These are phyloP conservation scores for Coniella lustricola DNA, from an alignment of 2,329 filamentous ascomycete genomes.

Conservation along the genomic window DNA sequence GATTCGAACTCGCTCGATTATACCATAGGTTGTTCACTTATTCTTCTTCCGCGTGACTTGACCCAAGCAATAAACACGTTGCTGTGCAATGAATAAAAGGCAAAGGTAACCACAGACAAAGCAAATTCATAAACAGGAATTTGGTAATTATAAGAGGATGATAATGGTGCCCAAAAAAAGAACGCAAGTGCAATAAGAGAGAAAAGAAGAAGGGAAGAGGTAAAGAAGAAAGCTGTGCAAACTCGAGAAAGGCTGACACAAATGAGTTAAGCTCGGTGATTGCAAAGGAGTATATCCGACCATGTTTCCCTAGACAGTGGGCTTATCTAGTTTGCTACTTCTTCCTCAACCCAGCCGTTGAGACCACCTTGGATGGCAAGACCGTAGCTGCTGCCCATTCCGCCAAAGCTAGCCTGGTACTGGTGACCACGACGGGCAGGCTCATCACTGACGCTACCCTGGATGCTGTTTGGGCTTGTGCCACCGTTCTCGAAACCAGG, in stretches of 20 bases:
- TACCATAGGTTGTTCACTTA: too few relatives aligned
- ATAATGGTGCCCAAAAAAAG: conserved; percentile 6
- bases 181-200: background rate
- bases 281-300: conserved; percentile 19
- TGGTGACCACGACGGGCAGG: conserved; percentile 57
- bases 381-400: conserved; percentile 53
- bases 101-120: conserved; percentile 11
- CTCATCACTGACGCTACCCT: conserved; percentile 37
- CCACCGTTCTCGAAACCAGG: conserved; percentile 56
- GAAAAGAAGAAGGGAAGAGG: conserved; percentile 4
- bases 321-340: conserved; percentile 49
- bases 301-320: conserved; percentile 6
- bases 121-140: conserved; percentile 15
- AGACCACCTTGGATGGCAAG: conserved; percentile 57
- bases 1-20: too few relatives aligned
- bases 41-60: background rate
- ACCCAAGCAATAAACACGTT: conserved; percentile 1
- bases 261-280: conserved; percentile 19
- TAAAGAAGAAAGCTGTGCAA: conserved; percentile 9
- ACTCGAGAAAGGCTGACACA: conserved; percentile 13
- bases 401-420: conserved; percentile 57
- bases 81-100: background rate
- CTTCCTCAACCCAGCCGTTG: conserved; percentile 63
- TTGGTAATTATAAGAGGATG: conserved; percentile 14
- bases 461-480: conserved; percentile 42